These are phyloP conservation scores for Metschnikowia noctiluminum DNA, from an alignment of 805 yeast species.

Conservation along the genomic window DNA sequence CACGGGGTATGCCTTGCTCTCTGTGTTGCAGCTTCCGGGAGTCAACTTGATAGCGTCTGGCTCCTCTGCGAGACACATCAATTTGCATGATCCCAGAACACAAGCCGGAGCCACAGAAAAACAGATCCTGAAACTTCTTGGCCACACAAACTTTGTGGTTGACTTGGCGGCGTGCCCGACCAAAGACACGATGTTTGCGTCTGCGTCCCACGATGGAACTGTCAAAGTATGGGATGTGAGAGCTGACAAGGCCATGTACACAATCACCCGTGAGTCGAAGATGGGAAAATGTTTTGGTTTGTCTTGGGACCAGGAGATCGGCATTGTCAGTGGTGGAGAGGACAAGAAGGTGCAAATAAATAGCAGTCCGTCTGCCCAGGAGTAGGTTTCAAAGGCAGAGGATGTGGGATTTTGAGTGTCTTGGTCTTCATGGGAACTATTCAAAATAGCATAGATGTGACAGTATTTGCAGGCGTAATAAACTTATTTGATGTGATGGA, in stretches of 20 bases:
- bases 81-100: conserved; percentile 86
- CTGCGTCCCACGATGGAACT: conserved; percentile 96
- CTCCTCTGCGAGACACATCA: conserved; percentile 97
- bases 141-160: conserved; percentile 90
- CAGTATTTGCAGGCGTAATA: too few relatives aligned
- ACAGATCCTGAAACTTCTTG: conserved; percentile 69
- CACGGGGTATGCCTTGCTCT: conserved; percentile 80
- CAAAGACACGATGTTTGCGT: conserved; percentile 76
- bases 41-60: conserved; percentile 81
- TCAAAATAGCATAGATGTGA: too few relatives aligned
- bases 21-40: conserved; percentile 64
- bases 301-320: conserved; percentile 75
- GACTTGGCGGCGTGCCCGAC: conserved; percentile 70
- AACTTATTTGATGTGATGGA: too few relatives aligned
- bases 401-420: too few relatives aligned
- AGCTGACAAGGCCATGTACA: conserved; percentile 76
- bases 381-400: too few relatives aligned
- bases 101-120: conserved; percentile 53
- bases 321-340: conserved; percentile 90
- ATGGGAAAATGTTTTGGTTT: conserved; percentile 76
- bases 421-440: too few relatives aligned
- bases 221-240: conserved; percentile 95
- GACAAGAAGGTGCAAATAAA: conserved; percentile 91
- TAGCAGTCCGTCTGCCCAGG: conserved; percentile 16
- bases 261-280: conserved; percentile 68